Conservation (phyloP, 129 eudicot genomes). For the Flaveria linearis region DNA sequence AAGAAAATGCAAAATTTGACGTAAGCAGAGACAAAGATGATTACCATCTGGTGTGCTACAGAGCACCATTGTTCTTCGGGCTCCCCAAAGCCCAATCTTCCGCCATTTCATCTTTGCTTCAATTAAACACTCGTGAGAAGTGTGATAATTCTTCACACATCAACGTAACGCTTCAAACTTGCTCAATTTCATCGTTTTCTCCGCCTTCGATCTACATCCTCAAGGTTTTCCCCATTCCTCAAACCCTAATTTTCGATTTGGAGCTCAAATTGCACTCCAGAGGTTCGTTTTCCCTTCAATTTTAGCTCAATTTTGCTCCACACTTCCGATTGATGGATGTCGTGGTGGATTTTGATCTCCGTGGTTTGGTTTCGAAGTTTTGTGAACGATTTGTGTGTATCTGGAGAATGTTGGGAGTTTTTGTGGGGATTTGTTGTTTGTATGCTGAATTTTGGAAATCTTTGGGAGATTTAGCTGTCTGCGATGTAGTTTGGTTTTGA, state of each 20-base stretch:
- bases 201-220: slow-evolving; percentile 1
- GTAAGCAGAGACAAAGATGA: slow-evolving; percentile 32
- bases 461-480: slow-evolving; percentile 8
- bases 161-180: slow-evolving; percentile 25
- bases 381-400: slow-evolving; percentile 24
- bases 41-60: slow-evolving; percentile 28
- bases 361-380: slow-evolving; percentile 16
- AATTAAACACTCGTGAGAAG: slow-evolving; percentile 21
- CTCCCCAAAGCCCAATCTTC: slow-evolving; percentile 34
- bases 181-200: slow-evolving; percentile 19
- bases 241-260: slow-evolving; percentile 36
- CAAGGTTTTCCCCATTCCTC: slow-evolving; percentile 10
- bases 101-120: slow-evolving; percentile 19
- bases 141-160: slow-evolving; percentile 24
- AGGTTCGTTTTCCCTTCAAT: slow-evolving; percentile 35
- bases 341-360: slow-evolving; percentile 16
- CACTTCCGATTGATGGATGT: slow-evolving; percentile 9
- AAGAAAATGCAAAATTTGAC: not conserved
- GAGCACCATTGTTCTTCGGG: slow-evolving; percentile 26
- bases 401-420: not conserved
- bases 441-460: slow-evolving; percentile 19
- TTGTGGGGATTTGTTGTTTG: not conserved
- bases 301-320: slow-evolving; percentile 23
- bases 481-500: slow-evolving; percentile 3
- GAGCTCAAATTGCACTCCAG: slow-evolving; percentile 11